phyloP scores from a whole-genome alignment of 495 filamentous ascomycete species.

The Trichocladium uniseriatum region DNA sequence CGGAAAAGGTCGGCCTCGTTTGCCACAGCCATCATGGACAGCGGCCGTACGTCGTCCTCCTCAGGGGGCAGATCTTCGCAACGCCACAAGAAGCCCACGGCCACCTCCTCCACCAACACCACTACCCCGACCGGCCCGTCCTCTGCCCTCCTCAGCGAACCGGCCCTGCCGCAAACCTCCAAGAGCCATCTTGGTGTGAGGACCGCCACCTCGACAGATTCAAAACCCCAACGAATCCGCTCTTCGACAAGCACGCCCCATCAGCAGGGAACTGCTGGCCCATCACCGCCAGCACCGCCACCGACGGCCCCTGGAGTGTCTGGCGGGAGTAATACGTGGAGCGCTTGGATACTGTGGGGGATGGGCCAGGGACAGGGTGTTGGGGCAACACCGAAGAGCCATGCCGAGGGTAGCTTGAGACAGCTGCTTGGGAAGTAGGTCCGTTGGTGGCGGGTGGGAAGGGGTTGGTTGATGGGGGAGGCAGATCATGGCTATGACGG shows the following conservation, averaged over 20 bases:
- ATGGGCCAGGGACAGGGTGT: neutral
- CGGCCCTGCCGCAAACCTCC: slow-evolving; percentile 40
- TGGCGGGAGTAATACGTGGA: slow-evolving; percentile 8
- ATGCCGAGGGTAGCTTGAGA: slow-evolving; percentile 26
- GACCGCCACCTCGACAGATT: slow-evolving; percentile 8
- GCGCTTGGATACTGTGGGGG: slow-evolving; percentile 24
- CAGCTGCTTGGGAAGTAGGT: slow-evolving; percentile 14
- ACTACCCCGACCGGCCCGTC: slow-evolving; percentile 11
- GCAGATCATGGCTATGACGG: no score
- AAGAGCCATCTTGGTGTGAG: slow-evolving; percentile 30
- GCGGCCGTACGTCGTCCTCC: neutral
- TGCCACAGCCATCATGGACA: slow-evolving; percentile 39
- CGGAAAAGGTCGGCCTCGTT: slow-evolving; percentile 39
- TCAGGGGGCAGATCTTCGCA: no score
- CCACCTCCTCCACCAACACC: slow-evolving; percentile 5
- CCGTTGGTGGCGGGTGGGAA: no score
- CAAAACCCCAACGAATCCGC: no score
- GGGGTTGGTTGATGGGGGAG: no score
- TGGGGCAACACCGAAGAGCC: slow-evolving; percentile 7
- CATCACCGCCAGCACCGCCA: neutral
- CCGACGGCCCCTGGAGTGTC: neutral
- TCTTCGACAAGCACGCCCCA: neutral
- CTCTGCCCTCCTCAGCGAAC: slow-evolving; percentile 34
- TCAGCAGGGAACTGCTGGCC: neutral
- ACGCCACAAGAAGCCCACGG: neutral